These are phyloP conservation scores for Vigna radiata DNA, from an alignment of 306 rosid genomes.

Conservation along the genomic window DNA sequence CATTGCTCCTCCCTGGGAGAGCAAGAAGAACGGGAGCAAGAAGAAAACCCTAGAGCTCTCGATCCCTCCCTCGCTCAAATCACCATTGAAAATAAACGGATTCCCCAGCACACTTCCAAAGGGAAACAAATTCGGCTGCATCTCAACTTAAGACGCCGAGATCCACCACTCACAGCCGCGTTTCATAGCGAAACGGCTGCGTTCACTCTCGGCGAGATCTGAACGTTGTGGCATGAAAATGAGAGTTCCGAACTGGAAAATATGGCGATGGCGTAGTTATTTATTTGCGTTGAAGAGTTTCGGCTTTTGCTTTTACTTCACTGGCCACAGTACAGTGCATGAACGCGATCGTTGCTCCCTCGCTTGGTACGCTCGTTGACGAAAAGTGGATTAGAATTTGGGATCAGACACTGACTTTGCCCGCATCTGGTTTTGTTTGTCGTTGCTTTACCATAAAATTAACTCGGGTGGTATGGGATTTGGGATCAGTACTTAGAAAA, in stretches of 20 bases:
- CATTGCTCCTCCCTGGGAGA: constrained; percentile 94
- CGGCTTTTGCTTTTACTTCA: constrained; percentile 21
- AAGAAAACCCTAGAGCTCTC: constrained; percentile 84
- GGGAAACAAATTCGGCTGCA: constrained; percentile 94
- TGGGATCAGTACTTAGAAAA: not conserved
- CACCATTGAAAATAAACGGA: constrained; percentile 78
- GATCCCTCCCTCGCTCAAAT: constrained; percentile 81
- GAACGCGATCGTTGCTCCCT: constrained; percentile 34
- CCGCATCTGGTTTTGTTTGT: constrained; percentile 26
- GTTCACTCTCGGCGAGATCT: constrained; percentile 31
- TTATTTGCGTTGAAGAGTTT: constrained; percentile 23
- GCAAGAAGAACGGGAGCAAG: constrained; percentile 81
- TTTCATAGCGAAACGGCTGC: constrained; percentile 29
- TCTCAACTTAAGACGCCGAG: constrained; percentile 69
- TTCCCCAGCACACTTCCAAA: constrained; percentile 79
- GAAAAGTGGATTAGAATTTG: constrained; percentile 27
- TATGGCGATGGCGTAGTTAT: not conserved
- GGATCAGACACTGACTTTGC: constrained; percentile 26
- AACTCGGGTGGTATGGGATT: not conserved
- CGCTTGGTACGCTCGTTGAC: constrained; percentile 27
- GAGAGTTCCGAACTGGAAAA: constrained; percentile 1
- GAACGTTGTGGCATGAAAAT: not conserved
- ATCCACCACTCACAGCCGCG: constrained; percentile 45
- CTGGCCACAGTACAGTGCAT: constrained; percentile 35
- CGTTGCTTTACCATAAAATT: constrained; percentile 8